phyloP scores from a whole-genome alignment of 371 early-diverging fungal species.

The Parasitella parasitica region DNA sequence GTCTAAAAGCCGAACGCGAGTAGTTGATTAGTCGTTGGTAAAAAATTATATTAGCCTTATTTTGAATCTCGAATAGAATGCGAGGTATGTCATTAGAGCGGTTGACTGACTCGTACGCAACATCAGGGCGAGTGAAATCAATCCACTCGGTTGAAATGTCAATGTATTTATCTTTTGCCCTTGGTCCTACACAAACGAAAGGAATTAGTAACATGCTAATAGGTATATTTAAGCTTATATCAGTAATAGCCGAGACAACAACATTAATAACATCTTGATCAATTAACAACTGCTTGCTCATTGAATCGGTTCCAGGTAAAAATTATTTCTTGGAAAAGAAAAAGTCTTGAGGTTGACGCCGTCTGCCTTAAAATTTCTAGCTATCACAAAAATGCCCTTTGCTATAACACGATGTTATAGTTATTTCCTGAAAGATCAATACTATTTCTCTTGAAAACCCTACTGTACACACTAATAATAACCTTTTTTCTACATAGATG shows the following conservation, averaged over 20 bases:
- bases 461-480: no score
- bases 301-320: slow-evolving; percentile 10
- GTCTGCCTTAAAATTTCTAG: not conserved
- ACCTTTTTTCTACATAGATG: no score
- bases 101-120: slow-evolving; percentile 7
- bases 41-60: slow-evolving; percentile 6
- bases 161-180: slow-evolving; percentile 2
- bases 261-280: not conserved
- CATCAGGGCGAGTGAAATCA: slow-evolving; percentile 9
- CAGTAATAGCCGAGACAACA: slow-evolving; percentile 8
- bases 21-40: slow-evolving; percentile 11
- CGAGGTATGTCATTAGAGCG: slow-evolving; percentile 7
- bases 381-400: no score
- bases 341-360: slow-evolving; percentile 2
- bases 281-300: slow-evolving; percentile 3
- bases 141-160: slow-evolving; percentile 11
- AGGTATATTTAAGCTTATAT: slow-evolving; percentile 11
- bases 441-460: no score
- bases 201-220: slow-evolving; percentile 6
- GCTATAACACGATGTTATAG: not conserved
- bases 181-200: slow-evolving; percentile 11
- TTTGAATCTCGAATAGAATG: slow-evolving; percentile 15
- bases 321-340: slow-evolving; percentile 9
- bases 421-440: no score
- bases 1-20: slow-evolving; percentile 5